These are phyloP conservation scores for Xylaria sp. DNA, from an alignment of 495 filamentous ascomycete species.

Conservation along the genomic window DNA sequence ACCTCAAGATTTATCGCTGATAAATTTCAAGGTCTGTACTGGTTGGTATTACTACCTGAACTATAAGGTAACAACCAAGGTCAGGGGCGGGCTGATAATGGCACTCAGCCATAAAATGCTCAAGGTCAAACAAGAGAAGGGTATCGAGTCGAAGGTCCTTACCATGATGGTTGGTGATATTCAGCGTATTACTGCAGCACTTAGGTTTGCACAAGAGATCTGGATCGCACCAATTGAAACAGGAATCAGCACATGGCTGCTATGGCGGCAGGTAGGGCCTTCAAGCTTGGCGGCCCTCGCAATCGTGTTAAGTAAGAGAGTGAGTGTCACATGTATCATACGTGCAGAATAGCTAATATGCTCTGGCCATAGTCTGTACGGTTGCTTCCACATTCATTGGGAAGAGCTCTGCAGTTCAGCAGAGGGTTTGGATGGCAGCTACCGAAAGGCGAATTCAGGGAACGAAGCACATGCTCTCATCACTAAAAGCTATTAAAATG, in stretches of 20 bases:
- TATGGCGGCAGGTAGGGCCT: constrained; percentile 58
- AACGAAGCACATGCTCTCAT: constrained; percentile 57
- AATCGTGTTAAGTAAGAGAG: constrained; percentile 48
- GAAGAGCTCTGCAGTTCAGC: constrained; percentile 17
- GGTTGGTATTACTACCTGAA: constrained; percentile 58
- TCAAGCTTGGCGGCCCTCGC: constrained; percentile 52
- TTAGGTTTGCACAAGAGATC: constrained; percentile 39
- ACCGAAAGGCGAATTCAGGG: constrained; percentile 49
- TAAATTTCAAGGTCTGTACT: constrained; percentile 40
- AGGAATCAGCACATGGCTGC: constrained; percentile 58
- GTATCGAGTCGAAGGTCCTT: constrained; percentile 49
- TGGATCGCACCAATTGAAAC: constrained; percentile 58
- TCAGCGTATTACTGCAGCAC: constrained; percentile 37
- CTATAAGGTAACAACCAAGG: constrained; percentile 61
- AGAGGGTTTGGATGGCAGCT: constrained; percentile 2
- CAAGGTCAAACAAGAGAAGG: constrained; percentile 43
- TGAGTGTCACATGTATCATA: too few relatives aligned
- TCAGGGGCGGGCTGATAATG: constrained; percentile 58
- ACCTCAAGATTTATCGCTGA: not conserved
- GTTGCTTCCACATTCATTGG: constrained; percentile 7
- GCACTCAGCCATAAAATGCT: constrained; percentile 46
- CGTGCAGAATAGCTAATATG: not conserved
- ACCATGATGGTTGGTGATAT: constrained; percentile 58
- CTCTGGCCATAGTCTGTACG: not conserved
- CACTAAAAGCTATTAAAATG: constrained; percentile 65